Evolutionary conservation across 768 basidiomycete species (phyloP).

Genomic region (Naematelia encephala): DNA sequence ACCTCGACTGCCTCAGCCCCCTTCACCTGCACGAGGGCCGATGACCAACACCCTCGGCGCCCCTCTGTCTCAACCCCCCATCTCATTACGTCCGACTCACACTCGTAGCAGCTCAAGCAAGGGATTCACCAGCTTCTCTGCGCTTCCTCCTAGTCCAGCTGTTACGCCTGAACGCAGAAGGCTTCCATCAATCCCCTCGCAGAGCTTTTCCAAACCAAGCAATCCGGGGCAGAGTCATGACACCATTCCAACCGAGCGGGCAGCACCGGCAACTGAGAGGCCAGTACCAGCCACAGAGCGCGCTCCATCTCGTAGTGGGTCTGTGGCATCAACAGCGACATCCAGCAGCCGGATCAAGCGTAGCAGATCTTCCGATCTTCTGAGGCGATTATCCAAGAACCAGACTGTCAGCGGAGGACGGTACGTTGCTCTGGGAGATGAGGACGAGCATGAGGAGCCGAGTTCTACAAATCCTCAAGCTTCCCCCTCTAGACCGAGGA

Average conservation of each 20-base stretch:
- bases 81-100: constrained; percentile 36
- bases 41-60: constrained; percentile 1
- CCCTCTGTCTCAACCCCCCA: constrained; percentile 15
- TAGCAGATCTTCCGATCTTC: constrained; percentile 22
- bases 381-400: constrained; percentile 23
- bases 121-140: constrained; percentile 30
- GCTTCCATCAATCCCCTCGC: background rate
- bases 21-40: background rate
- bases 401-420: constrained; percentile 29
- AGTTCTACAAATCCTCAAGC: constrained; percentile 4
- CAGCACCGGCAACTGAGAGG: background rate
- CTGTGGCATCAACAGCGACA: constrained; percentile 22
- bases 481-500: background rate
- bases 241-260: background rate
- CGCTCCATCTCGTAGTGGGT: constrained; percentile 10
- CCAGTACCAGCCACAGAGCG: background rate
- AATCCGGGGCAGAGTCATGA: background rate
- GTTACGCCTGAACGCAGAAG: background rate
- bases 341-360: constrained; percentile 11
- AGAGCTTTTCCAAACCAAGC: background rate
- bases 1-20: too few relatives aligned
- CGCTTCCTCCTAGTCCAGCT: constrained; percentile 17
- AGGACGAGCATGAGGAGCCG: constrained; percentile 19
- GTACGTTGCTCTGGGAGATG: constrained; percentile 30
- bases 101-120: constrained; percentile 14